phyloP scores from a whole-genome alignment of 106 monocot species.

The Vanilla planifolia region DNA sequence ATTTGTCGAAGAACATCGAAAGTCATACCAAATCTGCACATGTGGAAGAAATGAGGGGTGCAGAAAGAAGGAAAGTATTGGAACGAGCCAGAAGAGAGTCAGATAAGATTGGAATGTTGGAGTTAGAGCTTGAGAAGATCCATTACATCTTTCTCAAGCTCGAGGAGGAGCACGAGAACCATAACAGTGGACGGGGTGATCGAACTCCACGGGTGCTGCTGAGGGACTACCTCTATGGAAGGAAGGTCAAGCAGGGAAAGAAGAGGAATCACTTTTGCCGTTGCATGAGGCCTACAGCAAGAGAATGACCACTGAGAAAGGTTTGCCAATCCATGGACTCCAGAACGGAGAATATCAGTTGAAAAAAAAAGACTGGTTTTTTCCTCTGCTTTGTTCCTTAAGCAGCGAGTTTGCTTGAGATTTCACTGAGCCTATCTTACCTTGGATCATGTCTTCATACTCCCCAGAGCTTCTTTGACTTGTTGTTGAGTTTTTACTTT shows the following conservation, averaged over 20 bases:
- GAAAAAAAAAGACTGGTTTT: no score
- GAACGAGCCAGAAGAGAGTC: slow-evolving; percentile 42
- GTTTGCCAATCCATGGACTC: no score
- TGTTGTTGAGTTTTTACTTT: no score
- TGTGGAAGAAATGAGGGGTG: slow-evolving; percentile 11
- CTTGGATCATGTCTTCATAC: no score
- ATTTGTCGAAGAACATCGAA: slow-evolving; percentile 44
- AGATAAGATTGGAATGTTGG: slow-evolving; percentile 71
- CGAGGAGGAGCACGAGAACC: slow-evolving; percentile 44
- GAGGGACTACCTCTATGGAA: slow-evolving; percentile 17
- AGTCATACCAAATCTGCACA: slow-evolving; percentile 6
- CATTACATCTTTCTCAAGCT: slow-evolving; percentile 65
- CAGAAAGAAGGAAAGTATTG: slow-evolving; percentile 31
- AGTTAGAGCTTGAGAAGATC: slow-evolving; percentile 77
- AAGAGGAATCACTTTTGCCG: slow-evolving; percentile 3
- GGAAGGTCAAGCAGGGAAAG: not conserved
- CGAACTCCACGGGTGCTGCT: slow-evolving; percentile 7
- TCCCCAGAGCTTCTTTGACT: no score
- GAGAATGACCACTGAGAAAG: not conserved
- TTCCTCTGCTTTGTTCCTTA: no score
- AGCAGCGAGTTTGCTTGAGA: no score
- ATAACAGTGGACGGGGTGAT: slow-evolving; percentile 3
- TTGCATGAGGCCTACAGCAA: not conserved
- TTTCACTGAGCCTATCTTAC: no score
- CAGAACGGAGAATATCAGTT: no score